Percentiles rank a stretch among this genome's conserved stretches.
phyloP scores from a whole-genome alignment of 495 filamentous ascomycete species.

The Lentithecium fluviatile region DNA sequence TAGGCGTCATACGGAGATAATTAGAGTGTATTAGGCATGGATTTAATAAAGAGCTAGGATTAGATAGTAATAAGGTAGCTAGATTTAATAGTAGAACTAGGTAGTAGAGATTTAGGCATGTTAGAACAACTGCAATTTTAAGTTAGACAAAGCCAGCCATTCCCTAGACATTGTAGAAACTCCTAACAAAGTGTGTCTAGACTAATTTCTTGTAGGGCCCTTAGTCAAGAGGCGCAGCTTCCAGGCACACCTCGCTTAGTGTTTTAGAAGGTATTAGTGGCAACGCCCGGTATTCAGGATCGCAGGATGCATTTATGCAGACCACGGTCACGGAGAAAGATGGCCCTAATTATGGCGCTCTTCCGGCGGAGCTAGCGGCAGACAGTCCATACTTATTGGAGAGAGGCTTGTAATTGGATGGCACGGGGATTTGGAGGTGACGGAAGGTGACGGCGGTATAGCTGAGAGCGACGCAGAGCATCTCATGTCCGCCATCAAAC shows the following conservation, averaged over 20 bases:
- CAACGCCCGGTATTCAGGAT: not conserved
- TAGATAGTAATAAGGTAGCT: not conserved
- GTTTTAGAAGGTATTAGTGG: too few species aligned
- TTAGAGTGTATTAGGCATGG: conserved; percentile 1
- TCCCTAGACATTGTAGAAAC: conserved; percentile 10
- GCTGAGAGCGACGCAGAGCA: conserved; percentile 3
- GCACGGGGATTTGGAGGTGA: conserved; percentile 20
- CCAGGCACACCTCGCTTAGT: conserved; percentile 1
- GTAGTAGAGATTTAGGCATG: conserved; percentile 13
- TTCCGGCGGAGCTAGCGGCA: conserved; percentile 18
- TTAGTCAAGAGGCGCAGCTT: conserved; percentile 2
- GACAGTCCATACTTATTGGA: conserved; percentile 19
- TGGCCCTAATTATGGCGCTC: conserved; percentile 20
- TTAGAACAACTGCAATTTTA: conserved; percentile 9
- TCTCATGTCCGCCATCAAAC: conserved; percentile 15
- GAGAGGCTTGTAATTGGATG: conserved; percentile 21
- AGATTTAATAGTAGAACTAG: conserved; percentile 6
- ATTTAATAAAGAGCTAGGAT: conserved; percentile 7
- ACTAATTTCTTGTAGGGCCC: conserved; percentile 1
- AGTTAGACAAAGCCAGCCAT: conserved; percentile 13
- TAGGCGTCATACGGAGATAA: not conserved
- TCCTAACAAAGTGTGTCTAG: conserved; percentile 11
- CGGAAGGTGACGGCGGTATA: conserved; percentile 19
- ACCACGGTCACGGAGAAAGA: conserved; percentile 17
- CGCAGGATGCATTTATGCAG: conserved; percentile 9